phyloP scores from a whole-genome alignment of 495 filamentous ascomycete genomes.

The Copromyces sp. region DNA sequence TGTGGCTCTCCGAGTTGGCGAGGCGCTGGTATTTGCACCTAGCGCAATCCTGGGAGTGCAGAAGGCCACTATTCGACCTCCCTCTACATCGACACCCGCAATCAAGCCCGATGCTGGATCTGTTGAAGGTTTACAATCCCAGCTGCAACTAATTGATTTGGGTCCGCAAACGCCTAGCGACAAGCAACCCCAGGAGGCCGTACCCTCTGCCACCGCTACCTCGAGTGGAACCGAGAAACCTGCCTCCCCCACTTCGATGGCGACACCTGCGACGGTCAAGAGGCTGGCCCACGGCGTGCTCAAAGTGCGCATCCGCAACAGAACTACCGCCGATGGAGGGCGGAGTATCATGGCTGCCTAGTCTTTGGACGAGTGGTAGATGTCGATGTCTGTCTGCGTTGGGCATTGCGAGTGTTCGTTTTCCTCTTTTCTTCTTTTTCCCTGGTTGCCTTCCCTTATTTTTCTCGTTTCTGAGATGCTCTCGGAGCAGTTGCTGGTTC shows the following conservation, averaged over 20 bases:
- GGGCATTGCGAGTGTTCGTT: background rate
- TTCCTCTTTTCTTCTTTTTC: background rate
- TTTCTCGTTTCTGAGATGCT: background rate
- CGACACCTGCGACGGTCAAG: slow-evolving; percentile 10
- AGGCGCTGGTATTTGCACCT: slow-evolving; percentile 58
- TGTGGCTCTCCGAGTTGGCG: slow-evolving; percentile 48
- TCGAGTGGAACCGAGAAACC: background rate
- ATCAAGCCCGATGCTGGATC: background rate
- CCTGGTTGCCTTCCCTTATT: background rate
- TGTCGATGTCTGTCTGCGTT: background rate
- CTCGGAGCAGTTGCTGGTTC: background rate
- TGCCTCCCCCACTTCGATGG: background rate
- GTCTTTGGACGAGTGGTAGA: slow-evolving; percentile 5
- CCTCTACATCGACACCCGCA: background rate
- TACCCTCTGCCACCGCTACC: background rate
- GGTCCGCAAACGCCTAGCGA: background rate
- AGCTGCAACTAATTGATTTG: background rate
- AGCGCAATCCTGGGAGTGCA: slow-evolving; percentile 40
- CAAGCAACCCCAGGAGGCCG: background rate
- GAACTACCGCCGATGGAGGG: slow-evolving; percentile 49
- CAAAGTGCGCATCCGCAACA: slow-evolving; percentile 42
- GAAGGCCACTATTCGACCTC: slow-evolving; percentile 1
- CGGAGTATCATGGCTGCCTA: slow-evolving; percentile 38
- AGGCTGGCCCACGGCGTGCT: slow-evolving; percentile 37
- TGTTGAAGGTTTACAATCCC: background rate